A percentile compares a stretch with the other conserved stretches of the same genome.
phyloP scores from a whole-genome alignment of 441 rosid species.

The Raphanus hybrid region DNA sequence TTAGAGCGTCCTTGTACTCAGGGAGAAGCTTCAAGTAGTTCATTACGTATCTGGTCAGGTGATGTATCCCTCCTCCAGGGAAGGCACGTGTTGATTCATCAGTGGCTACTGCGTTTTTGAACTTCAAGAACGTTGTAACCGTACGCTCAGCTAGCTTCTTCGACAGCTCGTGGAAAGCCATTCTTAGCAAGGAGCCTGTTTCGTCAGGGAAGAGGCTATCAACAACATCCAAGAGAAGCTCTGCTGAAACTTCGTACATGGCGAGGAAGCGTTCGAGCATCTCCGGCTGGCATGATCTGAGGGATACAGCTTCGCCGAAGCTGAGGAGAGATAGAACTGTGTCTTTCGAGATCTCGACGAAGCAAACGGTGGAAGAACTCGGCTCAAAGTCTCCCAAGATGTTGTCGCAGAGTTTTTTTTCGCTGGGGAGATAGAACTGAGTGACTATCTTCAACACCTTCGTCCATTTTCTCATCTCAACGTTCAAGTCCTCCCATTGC shows the following conservation, averaged over 20 bases:
- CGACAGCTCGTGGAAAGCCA: conserved; percentile 60
- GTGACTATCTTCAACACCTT: conserved; percentile 59
- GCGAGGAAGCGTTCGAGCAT: conserved; percentile 68
- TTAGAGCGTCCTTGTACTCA: conserved; percentile 57
- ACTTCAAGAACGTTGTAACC: conserved; percentile 53
- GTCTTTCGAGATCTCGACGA: conserved; percentile 65
- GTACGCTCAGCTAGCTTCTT: conserved; percentile 53
- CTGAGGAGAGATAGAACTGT: conserved; percentile 61
- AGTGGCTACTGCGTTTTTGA: conserved; percentile 57
- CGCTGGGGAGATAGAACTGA: conserved; percentile 59
- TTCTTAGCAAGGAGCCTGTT: conserved; percentile 55
- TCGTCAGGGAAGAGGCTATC: conserved; percentile 61
- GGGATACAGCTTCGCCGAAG: conserved; percentile 70
- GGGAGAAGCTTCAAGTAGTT: conserved; percentile 69
- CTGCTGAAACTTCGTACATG: conserved; percentile 67
- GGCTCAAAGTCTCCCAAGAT: conserved; percentile 60
- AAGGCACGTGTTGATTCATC: conserved; percentile 53
- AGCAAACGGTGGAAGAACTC: conserved; percentile 47
- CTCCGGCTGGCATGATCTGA: conserved; percentile 65
- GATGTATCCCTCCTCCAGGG: conserved; percentile 74
- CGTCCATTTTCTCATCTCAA: conserved; percentile 69
- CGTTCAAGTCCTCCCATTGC: conserved; percentile 58
- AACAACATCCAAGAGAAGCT: conserved; percentile 53
- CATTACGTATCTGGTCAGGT: conserved; percentile 78
- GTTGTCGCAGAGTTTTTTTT: conserved; percentile 62